Conservation (phyloP, 352 stramenopile species). For the Globisporangium uncinulatum region DNA sequence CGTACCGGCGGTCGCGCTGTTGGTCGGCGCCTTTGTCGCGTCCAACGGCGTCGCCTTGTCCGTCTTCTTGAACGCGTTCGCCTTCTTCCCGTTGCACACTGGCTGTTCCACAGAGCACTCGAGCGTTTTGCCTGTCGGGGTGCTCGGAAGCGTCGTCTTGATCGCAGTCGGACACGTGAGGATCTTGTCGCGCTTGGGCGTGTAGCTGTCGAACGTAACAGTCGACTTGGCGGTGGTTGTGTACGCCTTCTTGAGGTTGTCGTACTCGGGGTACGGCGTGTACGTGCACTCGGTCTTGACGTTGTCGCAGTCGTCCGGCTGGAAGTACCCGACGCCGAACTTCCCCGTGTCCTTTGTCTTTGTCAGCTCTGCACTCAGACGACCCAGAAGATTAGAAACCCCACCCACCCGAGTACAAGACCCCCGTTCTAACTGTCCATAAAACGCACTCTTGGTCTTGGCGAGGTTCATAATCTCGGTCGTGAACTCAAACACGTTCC, state of each 20-base stretch:
- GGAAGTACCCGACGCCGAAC: constrained; percentile 45
- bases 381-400: background rate
- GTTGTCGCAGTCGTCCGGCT: constrained; percentile 39
- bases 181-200: constrained; percentile 16
- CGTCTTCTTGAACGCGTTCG: constrained; percentile 48
- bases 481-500: constrained; percentile 78
- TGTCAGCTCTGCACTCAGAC: constrained; percentile 13
- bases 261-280: constrained; percentile 42
- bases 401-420: background rate
- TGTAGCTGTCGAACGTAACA: constrained; percentile 31
- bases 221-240: constrained; percentile 35
- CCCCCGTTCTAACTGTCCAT: no score
- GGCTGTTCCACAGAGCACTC: constrained; percentile 48
- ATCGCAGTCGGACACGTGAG: constrained; percentile 23
- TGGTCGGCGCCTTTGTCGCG: constrained; percentile 10
- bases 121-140: constrained; percentile 32
- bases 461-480: constrained; percentile 56
- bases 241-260: constrained; percentile 46
- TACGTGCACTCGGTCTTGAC: constrained; percentile 31
- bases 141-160: constrained; percentile 20
- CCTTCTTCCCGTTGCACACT: constrained; percentile 45
- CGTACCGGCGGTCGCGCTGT: constrained; percentile 6
- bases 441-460: constrained; percentile 6
- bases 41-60: constrained; percentile 6
- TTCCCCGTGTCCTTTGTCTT: constrained; percentile 31